phyloP scores from a whole-genome alignment of 352 stramenopile species.

The Pythium vanterpoolii region DNA sequence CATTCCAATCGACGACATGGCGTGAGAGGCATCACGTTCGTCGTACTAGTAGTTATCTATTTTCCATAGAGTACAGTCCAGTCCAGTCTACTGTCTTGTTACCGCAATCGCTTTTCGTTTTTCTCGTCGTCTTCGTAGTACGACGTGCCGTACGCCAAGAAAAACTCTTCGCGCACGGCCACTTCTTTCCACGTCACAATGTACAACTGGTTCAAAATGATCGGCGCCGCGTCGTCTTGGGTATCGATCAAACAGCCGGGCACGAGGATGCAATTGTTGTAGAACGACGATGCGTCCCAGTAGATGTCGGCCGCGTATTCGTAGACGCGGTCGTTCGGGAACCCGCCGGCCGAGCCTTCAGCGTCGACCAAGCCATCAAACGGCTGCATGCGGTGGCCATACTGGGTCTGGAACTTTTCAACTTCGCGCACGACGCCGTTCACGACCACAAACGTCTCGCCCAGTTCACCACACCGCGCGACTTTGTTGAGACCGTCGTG shows the following conservation, averaged over 20 bases:
- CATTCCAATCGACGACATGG: constrained; percentile 26
- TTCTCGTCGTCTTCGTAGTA: constrained; percentile 88
- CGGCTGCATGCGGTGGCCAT: constrained; percentile 73
- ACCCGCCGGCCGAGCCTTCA: constrained; percentile 78
- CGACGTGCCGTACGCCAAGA: constrained; percentile 84
- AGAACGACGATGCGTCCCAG: constrained; percentile 85
- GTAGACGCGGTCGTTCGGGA: constrained; percentile 86
- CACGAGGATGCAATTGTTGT: constrained; percentile 90
- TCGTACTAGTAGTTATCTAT: constrained; percentile 21
- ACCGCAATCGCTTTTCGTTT: constrained; percentile 28
- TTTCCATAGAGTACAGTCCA: constrained; percentile 21
- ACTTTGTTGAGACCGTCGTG: constrained; percentile 88
- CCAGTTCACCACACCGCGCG: constrained; percentile 74
- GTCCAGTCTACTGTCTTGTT: constrained; percentile 3
- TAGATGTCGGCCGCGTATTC: constrained; percentile 84
- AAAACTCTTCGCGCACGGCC: constrained; percentile 80
- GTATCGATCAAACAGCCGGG: constrained; percentile 79
- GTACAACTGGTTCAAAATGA: constrained; percentile 83
- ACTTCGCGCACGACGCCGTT: constrained; percentile 84
- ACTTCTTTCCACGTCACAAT: constrained; percentile 90
- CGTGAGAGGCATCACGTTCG: background rate
- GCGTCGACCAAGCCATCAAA: constrained; percentile 85
- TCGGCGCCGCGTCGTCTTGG: constrained; percentile 69
- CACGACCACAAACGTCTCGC: constrained; percentile 86
- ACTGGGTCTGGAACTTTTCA: constrained; percentile 87